phyloP scores from a whole-genome alignment of 1,284 basidiomycete species.

The Coriolopsis trogii region DNA sequence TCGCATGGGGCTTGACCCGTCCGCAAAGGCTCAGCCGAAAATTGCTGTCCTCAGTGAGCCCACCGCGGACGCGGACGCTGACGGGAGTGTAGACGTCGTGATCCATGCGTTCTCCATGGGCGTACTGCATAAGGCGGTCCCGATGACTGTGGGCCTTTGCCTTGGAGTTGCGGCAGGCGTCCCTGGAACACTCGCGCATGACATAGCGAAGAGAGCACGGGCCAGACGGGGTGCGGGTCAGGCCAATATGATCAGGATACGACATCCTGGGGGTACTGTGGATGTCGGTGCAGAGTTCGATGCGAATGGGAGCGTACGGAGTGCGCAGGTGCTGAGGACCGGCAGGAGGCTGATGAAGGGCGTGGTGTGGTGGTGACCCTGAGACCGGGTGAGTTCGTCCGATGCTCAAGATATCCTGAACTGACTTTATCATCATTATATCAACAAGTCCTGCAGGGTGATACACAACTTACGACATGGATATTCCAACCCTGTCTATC shows the following conservation, averaged over 20 bases:
- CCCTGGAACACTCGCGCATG: conserved; percentile 53
- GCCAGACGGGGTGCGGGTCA: conserved; percentile 18
- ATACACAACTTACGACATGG: too few relatives aligned
- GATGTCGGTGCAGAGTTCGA: conserved; percentile 62
- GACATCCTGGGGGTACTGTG: conserved; percentile 67
- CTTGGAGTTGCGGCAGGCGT: conserved; percentile 66
- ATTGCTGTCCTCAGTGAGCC: conserved; percentile 60
- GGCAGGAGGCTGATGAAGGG: conserved; percentile 74
- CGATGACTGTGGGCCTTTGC: conserved; percentile 75
- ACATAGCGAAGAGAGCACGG: conserved; percentile 39
- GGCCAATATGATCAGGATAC: conserved; percentile 41
- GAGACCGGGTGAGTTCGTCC: background rate
- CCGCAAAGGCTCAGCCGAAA: conserved; percentile 69
- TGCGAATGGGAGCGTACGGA: conserved; percentile 48
- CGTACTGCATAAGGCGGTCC: conserved; percentile 70
- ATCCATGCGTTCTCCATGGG: conserved; percentile 74
- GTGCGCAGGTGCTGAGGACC: conserved; percentile 66
- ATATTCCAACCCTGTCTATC: too few relatives aligned
- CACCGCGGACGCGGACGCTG: conserved; percentile 26
- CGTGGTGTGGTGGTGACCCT: conserved; percentile 60
- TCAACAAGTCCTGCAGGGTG: too few relatives aligned
- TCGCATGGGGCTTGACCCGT: conserved; percentile 66
- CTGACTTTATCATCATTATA: too few relatives aligned
- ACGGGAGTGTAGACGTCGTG: conserved; percentile 50
- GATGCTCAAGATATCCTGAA: background rate